Evolutionary conservation across 2,329 filamentous ascomycete species (phyloP).

Genomic region (Epichloe typhina): DNA sequence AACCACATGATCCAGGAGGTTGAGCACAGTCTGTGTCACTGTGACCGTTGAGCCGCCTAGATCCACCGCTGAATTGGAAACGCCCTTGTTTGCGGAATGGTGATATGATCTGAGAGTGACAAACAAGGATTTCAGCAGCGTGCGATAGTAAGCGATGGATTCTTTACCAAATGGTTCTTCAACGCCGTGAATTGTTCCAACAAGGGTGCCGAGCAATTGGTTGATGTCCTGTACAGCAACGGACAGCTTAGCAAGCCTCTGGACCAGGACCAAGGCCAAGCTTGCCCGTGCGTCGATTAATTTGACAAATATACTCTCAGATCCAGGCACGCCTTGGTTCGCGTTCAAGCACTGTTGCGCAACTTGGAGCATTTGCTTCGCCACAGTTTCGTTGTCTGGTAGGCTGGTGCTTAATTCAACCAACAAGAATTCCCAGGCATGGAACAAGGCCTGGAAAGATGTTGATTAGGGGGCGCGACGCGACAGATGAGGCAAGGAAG

Average conservation of each 20-base stretch:
- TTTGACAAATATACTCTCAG: conserved; percentile 70
- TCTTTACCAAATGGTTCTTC: conserved; percentile 39
- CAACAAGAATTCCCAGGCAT: conserved; percentile 79
- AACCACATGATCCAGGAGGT: conserved; percentile 68
- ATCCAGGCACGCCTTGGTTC: conserved; percentile 58
- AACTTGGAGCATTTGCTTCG: conserved; percentile 59
- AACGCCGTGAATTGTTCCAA: conserved; percentile 38
- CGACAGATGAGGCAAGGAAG: not conserved
- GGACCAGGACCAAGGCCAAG: conserved; percentile 69
- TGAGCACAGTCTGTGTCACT: conserved; percentile 53
- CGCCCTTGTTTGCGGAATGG: conserved; percentile 17
- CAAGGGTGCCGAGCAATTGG: conserved; percentile 36
- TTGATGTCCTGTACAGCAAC: conserved; percentile 37
- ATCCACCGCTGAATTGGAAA: conserved; percentile 18
- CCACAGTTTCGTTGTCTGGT: conserved; percentile 39
- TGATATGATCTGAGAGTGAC: conserved; percentile 60
- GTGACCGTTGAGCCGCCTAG: conserved; percentile 26
- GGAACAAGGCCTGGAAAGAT: conserved; percentile 54
- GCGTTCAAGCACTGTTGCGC: conserved; percentile 65
- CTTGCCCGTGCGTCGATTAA: conserved; percentile 66
- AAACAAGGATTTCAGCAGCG: conserved; percentile 72
- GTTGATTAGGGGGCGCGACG: not conserved
- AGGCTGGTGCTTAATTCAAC: conserved; percentile 64
- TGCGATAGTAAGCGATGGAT: conserved; percentile 62
- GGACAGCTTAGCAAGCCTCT: conserved; percentile 54